phyloP scores from a whole-genome alignment of 192 early-diverging fungal genomes.

The Gryganskiella cystojenkinii region DNA sequence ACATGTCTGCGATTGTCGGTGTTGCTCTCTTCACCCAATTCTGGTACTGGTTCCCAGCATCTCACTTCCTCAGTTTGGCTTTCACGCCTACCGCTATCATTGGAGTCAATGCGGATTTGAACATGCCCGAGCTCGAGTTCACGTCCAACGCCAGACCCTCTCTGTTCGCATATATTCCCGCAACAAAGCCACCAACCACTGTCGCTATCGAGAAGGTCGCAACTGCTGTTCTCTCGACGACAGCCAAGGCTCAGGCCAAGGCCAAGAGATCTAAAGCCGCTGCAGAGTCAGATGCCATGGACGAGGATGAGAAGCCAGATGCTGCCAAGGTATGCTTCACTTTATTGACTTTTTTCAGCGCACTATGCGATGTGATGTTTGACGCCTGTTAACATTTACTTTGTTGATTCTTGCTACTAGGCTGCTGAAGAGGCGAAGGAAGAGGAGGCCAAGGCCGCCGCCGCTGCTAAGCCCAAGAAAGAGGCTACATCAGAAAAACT shows the following conservation, averaged over 20 bases:
- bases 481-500: conserved; percentile 81
- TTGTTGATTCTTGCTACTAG: conserved; percentile 32
- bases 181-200: conserved; percentile 83
- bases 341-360: background rate
- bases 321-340: conserved; percentile 47
- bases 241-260: conserved; percentile 89
- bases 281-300: conserved; percentile 43
- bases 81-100: conserved; percentile 97
- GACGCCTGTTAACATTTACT: no score
- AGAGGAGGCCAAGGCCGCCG: conserved; percentile 70
- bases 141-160: conserved; percentile 88
- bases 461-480: conserved; percentile 76
- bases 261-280: conserved; percentile 81
- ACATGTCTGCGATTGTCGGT: conserved; percentile 97
- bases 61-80: conserved; percentile 94
- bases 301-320: conserved; percentile 69
- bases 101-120: conserved; percentile 90
- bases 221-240: conserved; percentile 95
- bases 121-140: conserved; percentile 88
- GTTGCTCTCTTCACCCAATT: conserved; percentile 99
- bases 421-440: conserved; percentile 68
- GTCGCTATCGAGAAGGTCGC: conserved; percentile 90
- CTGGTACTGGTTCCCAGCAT: conserved; percentile 99
- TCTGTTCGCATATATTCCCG: conserved; percentile 93
- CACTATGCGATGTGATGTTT: no score